A percentile compares a stretch with the other conserved stretches of the same genome.
These are phyloP conservation scores for Pleoardoris graminearum DNA, from an alignment of 2,329 filamentous ascomycete genomes.

Conservation along the genomic window DNA sequence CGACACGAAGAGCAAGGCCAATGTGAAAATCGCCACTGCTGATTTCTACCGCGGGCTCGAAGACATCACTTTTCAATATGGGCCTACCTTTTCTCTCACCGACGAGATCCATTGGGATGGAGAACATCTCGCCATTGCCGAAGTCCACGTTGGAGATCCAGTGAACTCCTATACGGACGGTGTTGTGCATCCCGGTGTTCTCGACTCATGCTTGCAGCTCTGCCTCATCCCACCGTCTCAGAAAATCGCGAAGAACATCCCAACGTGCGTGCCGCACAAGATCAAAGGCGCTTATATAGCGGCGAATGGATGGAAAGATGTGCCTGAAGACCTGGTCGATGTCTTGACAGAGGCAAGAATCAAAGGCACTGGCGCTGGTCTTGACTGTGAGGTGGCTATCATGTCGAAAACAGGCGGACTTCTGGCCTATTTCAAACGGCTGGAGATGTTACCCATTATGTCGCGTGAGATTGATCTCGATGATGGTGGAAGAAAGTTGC, in stretches of 20 bases:
- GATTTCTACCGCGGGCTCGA: background rate
- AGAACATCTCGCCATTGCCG: background rate
- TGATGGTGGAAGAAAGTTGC: slow-evolving; percentile 1
- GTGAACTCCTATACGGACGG: background rate
- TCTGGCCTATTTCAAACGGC: background rate
- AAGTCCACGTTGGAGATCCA: background rate
- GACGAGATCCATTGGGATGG: background rate
- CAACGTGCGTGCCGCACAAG: slow-evolving; percentile 7
- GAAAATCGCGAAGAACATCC: background rate
- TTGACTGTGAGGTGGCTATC: background rate
- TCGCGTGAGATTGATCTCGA: background rate
- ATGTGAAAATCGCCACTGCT: background rate
- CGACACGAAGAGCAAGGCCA: background rate
- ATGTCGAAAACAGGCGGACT: background rate
- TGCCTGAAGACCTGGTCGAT: background rate
- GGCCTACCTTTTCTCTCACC: background rate
- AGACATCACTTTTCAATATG: background rate
- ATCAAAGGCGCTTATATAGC: slow-evolving; percentile 9
- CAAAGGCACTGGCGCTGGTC: background rate
- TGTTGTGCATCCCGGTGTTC: background rate
- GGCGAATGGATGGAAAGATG: slow-evolving; percentile 6
- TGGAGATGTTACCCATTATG: background rate
- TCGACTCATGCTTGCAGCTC: slow-evolving; percentile 1
- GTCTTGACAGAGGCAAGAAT: background rate
- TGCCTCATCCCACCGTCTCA: slow-evolving; percentile 7